Evolutionary conservation across 441 rosid genomes (phyloP).

Genomic region (Euphorbia schlechtendalii): DNA sequence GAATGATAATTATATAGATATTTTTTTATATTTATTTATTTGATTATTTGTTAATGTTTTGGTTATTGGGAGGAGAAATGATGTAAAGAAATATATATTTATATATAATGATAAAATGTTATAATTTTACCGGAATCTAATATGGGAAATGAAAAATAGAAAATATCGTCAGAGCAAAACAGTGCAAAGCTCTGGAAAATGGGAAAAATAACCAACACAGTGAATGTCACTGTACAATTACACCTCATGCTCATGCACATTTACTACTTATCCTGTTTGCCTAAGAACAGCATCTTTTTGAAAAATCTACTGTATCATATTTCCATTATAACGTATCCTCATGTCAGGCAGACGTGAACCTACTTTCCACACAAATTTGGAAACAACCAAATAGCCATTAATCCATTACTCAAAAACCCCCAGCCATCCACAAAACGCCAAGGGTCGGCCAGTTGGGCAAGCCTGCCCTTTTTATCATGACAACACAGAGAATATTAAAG

Average conservation of each 20-base stretch:
- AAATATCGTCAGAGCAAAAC: no score
- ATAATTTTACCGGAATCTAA: no score
- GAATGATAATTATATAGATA: no score
- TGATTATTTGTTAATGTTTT: no score
- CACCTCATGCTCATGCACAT: not conserved
- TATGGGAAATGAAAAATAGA: no score
- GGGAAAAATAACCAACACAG: not conserved
- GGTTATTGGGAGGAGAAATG: no score
- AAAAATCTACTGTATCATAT: constrained; percentile 1
- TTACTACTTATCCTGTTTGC: not conserved
- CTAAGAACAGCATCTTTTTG: not conserved
- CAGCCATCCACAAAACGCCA: not conserved
- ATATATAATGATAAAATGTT: no score
- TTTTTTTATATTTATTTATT: no score
- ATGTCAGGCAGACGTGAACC: constrained; percentile 19
- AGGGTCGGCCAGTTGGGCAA: no score
- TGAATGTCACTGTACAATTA: not conserved
- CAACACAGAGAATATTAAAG: constrained; percentile 26
- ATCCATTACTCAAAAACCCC: no score
- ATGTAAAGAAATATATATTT: no score
- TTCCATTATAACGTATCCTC: constrained; percentile 5
- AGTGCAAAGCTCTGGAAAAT: not conserved
- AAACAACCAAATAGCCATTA: constrained; percentile 19
- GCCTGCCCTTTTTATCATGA: constrained; percentile 16
- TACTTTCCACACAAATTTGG: constrained; percentile 14